phyloP scores from a whole-genome alignment of 495 filamentous ascomycete species.

The Clavariopsis aquatica region DNA sequence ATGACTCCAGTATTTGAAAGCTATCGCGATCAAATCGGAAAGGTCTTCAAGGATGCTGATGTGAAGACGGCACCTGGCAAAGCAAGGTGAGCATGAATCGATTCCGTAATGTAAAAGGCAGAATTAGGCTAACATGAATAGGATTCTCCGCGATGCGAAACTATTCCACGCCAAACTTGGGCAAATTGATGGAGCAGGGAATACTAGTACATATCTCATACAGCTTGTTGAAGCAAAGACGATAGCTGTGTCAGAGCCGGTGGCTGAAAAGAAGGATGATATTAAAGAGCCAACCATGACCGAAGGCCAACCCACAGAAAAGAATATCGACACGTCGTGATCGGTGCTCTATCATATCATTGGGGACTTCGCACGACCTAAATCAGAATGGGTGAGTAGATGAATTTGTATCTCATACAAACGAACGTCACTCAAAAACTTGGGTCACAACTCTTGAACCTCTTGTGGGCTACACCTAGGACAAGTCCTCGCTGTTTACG shows the following conservation, averaged over 20 bases:
- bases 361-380: no score
- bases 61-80: constrained; percentile 68
- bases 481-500: no score
- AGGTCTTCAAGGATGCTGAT: constrained; percentile 67
- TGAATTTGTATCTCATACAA: no score
- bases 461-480: no score
- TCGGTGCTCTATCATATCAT: no score
- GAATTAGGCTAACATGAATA: constrained; percentile 42
- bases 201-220: constrained; percentile 66
- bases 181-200: constrained; percentile 78
- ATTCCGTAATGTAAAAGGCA: background rate
- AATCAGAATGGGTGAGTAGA: no score
- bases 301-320: background rate
- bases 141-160: constrained; percentile 78
- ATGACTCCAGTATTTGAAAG: constrained; percentile 87
- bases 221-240: constrained; percentile 66
- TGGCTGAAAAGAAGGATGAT: background rate
- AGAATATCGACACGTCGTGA: background rate
- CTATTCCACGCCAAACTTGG: constrained; percentile 71
- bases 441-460: no score
- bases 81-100: constrained; percentile 62
- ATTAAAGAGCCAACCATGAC: background rate
- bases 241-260: background rate
- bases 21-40: constrained; percentile 81
- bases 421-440: no score